Percentiles rank a stretch among this genome's conserved stretches.
These are phyloP conservation scores for Microstroma glucosiphilum DNA, from an alignment of 1,284 basidiomycete genomes.

Conservation along the genomic window DNA sequence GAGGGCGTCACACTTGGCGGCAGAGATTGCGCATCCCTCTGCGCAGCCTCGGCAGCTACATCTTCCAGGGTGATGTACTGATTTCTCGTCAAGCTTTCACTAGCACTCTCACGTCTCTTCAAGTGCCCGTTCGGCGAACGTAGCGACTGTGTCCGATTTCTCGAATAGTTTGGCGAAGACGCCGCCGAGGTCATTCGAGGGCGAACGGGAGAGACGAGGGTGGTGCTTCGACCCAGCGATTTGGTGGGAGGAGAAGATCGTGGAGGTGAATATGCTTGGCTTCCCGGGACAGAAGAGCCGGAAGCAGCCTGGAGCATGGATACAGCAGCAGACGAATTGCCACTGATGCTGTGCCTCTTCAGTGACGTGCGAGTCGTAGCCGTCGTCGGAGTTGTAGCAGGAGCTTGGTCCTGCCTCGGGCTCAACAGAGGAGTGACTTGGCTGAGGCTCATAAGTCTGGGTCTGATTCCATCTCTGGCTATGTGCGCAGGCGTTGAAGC, in stretches of 20 bases:
- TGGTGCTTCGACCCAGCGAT: too few relatives aligned
- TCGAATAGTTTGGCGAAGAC: too few relatives aligned
- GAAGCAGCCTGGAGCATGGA: not conserved
- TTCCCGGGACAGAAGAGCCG: not conserved
- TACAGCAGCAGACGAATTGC: not conserved
- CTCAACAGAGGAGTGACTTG: not conserved
- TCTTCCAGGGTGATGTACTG: not conserved
- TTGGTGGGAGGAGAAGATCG: too few relatives aligned
- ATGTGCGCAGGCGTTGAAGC: too few relatives aligned
- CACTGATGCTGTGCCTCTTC: slow-evolving; percentile 1
- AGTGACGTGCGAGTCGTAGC: not conserved
- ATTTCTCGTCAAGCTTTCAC: too few relatives aligned
- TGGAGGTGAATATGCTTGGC: not conserved
- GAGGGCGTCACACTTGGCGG: not conserved
- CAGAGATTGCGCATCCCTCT: not conserved
- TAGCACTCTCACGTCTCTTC: too few relatives aligned
- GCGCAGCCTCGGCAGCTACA: not conserved
- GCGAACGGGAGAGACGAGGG: too few relatives aligned
- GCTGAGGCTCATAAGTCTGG: not conserved
- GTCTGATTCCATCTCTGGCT: not conserved
- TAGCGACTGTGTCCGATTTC: too few relatives aligned
- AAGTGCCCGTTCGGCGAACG: too few relatives aligned
- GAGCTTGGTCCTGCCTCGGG: not conserved
- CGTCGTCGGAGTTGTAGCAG: not conserved
- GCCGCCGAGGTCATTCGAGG: too few relatives aligned